phyloP scores from a whole-genome alignment of 371 early-diverging fungal genomes.

The Actinomucor elegans region DNA sequence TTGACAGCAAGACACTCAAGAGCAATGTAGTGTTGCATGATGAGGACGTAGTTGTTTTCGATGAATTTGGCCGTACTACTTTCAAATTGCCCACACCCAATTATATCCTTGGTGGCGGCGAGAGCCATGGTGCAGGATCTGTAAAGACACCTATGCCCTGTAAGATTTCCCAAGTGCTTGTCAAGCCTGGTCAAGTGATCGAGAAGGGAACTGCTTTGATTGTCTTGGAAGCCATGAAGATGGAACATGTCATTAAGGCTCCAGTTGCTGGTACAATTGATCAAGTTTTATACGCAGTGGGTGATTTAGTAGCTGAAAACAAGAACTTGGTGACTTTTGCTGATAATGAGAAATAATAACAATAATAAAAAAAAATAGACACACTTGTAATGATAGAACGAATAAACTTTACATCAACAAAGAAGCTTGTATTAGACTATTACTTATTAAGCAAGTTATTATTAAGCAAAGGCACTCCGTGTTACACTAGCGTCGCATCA shows the following conservation, averaged over 20 bases:
- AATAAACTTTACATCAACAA: too few relatives aligned
- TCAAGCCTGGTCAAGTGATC: slow-evolving; percentile 82
- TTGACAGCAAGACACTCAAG: slow-evolving; percentile 59
- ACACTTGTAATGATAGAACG: not conserved
- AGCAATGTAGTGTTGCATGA: slow-evolving; percentile 61
- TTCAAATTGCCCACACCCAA: slow-evolving; percentile 63
- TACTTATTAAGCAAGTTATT: too few relatives aligned
- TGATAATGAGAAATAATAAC: slow-evolving; percentile 25
- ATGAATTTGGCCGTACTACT: slow-evolving; percentile 60
- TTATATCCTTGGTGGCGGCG: slow-evolving; percentile 47
- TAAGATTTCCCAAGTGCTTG: slow-evolving; percentile 87
- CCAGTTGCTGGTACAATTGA: slow-evolving; percentile 77
- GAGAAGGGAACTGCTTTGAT: slow-evolving; percentile 80
- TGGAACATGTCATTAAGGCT: slow-evolving; percentile 94
- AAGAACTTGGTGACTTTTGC: slow-evolving; percentile 79
- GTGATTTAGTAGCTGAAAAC: slow-evolving; percentile 89
- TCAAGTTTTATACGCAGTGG: slow-evolving; percentile 76
- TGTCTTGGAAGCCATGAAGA: slow-evolving; percentile 97
- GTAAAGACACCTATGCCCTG: slow-evolving; percentile 96
- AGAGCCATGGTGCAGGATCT: slow-evolving; percentile 60
- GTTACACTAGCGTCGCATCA: too few relatives aligned
- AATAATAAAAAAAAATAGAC: slow-evolving; percentile 3
- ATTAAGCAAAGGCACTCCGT: too few relatives aligned
- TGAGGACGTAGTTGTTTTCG: slow-evolving; percentile 67
- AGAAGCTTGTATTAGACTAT: too few relatives aligned